Conservation (phyloP, 2,329 filamentous ascomycete genomes). For the Aspergillus sp. region DNA sequence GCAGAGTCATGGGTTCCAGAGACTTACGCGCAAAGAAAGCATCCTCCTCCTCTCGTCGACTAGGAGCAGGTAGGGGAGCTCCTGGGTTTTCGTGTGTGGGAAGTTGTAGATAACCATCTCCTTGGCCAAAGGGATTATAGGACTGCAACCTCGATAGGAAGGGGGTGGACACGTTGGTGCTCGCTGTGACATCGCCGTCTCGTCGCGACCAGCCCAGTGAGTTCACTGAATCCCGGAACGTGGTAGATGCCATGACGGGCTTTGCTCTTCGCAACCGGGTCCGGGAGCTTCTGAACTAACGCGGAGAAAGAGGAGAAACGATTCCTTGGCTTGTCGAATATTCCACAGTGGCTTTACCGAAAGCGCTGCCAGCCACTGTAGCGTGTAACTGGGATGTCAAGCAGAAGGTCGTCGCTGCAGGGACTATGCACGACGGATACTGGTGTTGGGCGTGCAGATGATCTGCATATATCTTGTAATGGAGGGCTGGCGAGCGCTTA, state of each 20-base stretch:
- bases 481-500: constrained; percentile 24
- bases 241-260: constrained; percentile 47
- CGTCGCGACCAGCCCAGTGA: constrained; percentile 92
- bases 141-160: constrained; percentile 79
- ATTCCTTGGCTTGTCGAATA: constrained; percentile 22
- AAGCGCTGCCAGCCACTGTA: constrained; percentile 15
- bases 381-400: constrained; percentile 18
- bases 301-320: constrained; percentile 6
- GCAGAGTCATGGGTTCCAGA: constrained; percentile 23
- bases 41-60: constrained; percentile 88
- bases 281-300: not conserved
- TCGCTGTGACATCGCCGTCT: constrained; percentile 72
- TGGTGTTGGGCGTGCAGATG: constrained; percentile 50
- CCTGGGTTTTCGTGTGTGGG: constrained; percentile 80
- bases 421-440: constrained; percentile 44
- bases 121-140: constrained; percentile 77
- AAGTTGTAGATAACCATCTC: constrained; percentile 83
- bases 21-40: constrained; percentile 92
- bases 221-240: constrained; percentile 92
- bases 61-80: constrained; percentile 81
- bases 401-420: constrained; percentile 37
- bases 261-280: constrained; percentile 7
- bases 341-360: constrained; percentile 12
- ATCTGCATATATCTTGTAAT: constrained; percentile 39
- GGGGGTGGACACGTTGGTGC: constrained; percentile 64